Base-by-base conservation (phyloP, 768 basidiomycete genomes). In the Phylloporus rhodoxanthus region DNA sequence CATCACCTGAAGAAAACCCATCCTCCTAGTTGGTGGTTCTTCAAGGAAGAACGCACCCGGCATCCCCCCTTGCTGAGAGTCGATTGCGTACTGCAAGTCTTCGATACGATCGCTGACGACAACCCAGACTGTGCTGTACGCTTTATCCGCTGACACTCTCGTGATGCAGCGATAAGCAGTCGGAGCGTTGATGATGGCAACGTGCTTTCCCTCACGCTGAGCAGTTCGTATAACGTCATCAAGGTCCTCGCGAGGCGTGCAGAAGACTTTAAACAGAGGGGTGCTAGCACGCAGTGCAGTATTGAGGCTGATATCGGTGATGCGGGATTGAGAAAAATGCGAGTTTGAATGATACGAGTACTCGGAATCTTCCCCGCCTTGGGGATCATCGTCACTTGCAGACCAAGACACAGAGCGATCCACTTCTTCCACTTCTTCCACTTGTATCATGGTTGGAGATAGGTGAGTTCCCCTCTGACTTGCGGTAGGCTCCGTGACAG, bases 181-280 rank as follows among this genome's bases (percentile, higher is more conserved):
- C 8, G 66, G 66, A 2, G 66, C 51, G 11, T 49, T 33, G 38
- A 69, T 57, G 26, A 66, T 45, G 30, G 66, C 67, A 8, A 68
- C 44, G 23, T 69, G 58, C 28, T 68, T 69, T 30, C 66, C 66
- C 21, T 66, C 66, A 2, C 53, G 64, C 33, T 53, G 59, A n/a
- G 66, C 66, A 5, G 55, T 64, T 40, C 43, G 64, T 40, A 45
- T 56, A 15, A 67, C 43, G 28, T 48, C 47, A 14, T 64, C 56
- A 13, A 67, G 51, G 23, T 68, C 68, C 45, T 57, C 52, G 10
- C 55, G 45, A 17, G 68, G 66, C 4, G 65, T 67, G 11, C 68
- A 56, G 38, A 69, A 67, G 10, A 69, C 61, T 25, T 65, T 66
- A 52, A 68, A 69, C 11, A 69, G 43, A 26, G 66, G 66, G 5